Evolutionary conservation across 495 filamentous ascomycete genomes (phyloP), one percentile per base, ranked within the genome.

Genomic region (Penicillium lividum): DNA sequence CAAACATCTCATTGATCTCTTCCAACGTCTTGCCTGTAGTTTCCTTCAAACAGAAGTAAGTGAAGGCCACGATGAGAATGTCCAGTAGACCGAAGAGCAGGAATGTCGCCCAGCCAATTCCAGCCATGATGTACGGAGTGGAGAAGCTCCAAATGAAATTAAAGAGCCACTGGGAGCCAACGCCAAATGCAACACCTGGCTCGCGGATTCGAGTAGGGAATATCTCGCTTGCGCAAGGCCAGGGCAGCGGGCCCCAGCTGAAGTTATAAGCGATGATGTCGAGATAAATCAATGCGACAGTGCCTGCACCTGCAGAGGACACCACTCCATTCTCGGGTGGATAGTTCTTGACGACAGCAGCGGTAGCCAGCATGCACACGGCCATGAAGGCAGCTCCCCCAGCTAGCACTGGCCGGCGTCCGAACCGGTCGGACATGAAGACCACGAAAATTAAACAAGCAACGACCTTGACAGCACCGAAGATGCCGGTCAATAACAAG

Each of bases 21-120:
- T 92, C 89, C n/a, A 91, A 79, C 3, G 82, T 85, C 77, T 89
- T 88, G 27, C 85, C 81, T 25, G 80, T 83, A 3, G 89, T 91
- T 75, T 92, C 82, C 47, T 80, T 80, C 6, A 84, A 60, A 58
- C 73, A 79, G 61, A 75, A 61, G 38, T 65, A 75, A 8, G 79
- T 77, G 46, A 80, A 79, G 0, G 68, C 61, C 8, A 73, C 65
- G 16, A 80, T 74, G 3, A 68, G 45, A 54, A 75, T 52, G 62
- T 78, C 74, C 33, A 77, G 60, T 11, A 74, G 25, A 1, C 73
- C 77, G 52, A 78, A 84, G 27, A 85, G 57, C 30, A 80, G 53
- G 53, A 84, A 84, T 2, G 81, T 84, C 2, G 72, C 78, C 77
- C 76, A 80, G 4, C 70, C 70, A 45, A 83, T 65, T 3, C 71